phyloP scores from a whole-genome alignment of 306 rosid genomes.

The Crotalaria pallida region DNA sequence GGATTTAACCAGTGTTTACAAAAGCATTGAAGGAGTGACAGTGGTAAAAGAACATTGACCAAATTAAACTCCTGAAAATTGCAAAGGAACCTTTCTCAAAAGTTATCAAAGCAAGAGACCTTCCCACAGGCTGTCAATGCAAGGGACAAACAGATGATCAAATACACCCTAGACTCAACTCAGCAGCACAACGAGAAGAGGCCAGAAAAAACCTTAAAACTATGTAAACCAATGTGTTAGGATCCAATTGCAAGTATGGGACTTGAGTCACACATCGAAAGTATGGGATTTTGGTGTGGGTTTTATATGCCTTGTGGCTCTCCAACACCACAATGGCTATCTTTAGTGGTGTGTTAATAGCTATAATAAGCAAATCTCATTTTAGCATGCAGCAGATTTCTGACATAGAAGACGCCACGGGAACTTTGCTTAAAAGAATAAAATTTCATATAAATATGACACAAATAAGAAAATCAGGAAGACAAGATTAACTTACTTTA shows the following conservation, averaged over 20 bases:
- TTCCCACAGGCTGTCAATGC: neutral
- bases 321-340: too few relatives aligned
- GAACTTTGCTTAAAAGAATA: neutral
- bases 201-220: neutral
- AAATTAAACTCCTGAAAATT: neutral
- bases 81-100: neutral
- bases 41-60: neutral
- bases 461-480: neutral
- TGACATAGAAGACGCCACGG: neutral
- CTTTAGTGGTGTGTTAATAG: too few relatives aligned
- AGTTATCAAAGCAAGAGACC: neutral
- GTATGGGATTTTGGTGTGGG: too few relatives aligned
- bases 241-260: too few relatives aligned
- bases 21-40: neutral
- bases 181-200: neutral
- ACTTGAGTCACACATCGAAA: too few relatives aligned
- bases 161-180: neutral
- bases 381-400: constrained; percentile 8
- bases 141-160: neutral
- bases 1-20: neutral
- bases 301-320: too few relatives aligned
- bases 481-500: constrained; percentile 47
- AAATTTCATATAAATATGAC: neutral
- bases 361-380: neutral
- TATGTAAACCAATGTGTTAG: neutral